Conservation (phyloP, 176 grass and related monocot species). For the Lolium perenne region DNA sequence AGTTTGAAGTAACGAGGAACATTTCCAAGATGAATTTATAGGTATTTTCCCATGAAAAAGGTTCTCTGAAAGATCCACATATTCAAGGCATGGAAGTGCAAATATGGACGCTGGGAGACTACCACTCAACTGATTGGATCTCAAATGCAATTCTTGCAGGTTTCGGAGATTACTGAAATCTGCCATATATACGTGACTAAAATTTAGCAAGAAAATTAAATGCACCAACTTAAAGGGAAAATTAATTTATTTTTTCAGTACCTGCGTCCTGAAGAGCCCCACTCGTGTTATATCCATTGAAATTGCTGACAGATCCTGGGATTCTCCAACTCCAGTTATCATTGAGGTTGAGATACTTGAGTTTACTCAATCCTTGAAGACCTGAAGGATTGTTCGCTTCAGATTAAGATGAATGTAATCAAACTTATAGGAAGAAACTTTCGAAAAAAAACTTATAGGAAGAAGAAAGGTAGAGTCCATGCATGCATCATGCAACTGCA, state of each 20-base stretch:
- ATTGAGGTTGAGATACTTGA: constrained; percentile 26
- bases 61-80: constrained; percentile 24
- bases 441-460: too few species aligned
- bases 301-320: not conserved
- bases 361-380: constrained; percentile 9
- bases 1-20: constrained; percentile 17
- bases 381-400: not conserved
- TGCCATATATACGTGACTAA: not conserved
- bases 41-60: constrained; percentile 37
- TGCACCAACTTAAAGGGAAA: not conserved
- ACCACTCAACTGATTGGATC: not conserved
- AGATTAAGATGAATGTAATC: not conserved
- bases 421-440: not conserved
- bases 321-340: not conserved
- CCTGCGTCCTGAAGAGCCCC: constrained; percentile 7
- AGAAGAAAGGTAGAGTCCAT: not conserved
- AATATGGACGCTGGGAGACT: not conserved
- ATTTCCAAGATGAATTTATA: not conserved
- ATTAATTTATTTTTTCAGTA: not conserved
- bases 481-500: too few species aligned
- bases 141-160: constrained; percentile 24
- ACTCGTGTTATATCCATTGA: not conserved
- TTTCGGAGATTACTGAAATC: not conserved
- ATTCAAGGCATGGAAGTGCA: constrained; percentile 16
- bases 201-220: not conserved